Conservation (phyloP, 2,329 filamentous ascomycete genomes). For the Reticulascus tulasneorum region DNA sequence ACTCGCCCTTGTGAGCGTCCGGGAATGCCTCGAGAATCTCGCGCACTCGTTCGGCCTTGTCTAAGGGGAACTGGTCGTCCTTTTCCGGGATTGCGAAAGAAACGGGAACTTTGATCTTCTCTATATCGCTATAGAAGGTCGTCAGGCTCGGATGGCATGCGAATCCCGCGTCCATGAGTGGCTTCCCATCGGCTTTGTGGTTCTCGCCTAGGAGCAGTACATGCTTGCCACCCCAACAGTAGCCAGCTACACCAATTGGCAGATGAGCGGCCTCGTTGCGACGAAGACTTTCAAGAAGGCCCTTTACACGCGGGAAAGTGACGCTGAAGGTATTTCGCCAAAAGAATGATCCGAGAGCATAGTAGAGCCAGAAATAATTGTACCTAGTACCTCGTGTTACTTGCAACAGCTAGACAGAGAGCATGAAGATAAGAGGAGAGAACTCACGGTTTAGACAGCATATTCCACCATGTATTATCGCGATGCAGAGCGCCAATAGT, state of each 20-base stretch:
- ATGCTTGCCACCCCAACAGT: slow-evolving; percentile 61
- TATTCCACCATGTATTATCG: too few species aligned
- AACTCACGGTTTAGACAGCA: slow-evolving; percentile 1
- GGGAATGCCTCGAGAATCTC: slow-evolving; percentile 27
- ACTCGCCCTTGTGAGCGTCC: slow-evolving; percentile 13
- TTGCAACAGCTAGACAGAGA: too few species aligned
- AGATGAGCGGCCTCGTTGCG: slow-evolving; percentile 19
- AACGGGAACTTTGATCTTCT: slow-evolving; percentile 37
- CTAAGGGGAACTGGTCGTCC: slow-evolving; percentile 33
- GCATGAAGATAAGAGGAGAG: too few species aligned
- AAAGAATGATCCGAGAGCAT: slow-evolving; percentile 24
- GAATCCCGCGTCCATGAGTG: slow-evolving; percentile 49
- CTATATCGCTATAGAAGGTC: slow-evolving; percentile 40
- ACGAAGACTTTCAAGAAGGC: slow-evolving; percentile 32
- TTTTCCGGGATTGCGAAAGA: slow-evolving; percentile 41
- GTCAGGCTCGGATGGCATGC: slow-evolving; percentile 49
- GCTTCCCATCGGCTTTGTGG: slow-evolving; percentile 20
- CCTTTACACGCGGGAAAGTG: slow-evolving; percentile 27
- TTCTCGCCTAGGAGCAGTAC: slow-evolving; percentile 34
- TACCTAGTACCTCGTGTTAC: not conserved
- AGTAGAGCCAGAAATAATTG: not conserved
- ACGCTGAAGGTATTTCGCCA: slow-evolving; percentile 22
- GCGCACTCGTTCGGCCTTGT: slow-evolving; percentile 27
- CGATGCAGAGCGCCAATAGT: too few species aligned
- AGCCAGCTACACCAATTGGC: slow-evolving; percentile 50